Base-by-base conservation (phyloP, 1,284 basidiomycete genomes). In the Uromyces viciae-fabae region DNA sequence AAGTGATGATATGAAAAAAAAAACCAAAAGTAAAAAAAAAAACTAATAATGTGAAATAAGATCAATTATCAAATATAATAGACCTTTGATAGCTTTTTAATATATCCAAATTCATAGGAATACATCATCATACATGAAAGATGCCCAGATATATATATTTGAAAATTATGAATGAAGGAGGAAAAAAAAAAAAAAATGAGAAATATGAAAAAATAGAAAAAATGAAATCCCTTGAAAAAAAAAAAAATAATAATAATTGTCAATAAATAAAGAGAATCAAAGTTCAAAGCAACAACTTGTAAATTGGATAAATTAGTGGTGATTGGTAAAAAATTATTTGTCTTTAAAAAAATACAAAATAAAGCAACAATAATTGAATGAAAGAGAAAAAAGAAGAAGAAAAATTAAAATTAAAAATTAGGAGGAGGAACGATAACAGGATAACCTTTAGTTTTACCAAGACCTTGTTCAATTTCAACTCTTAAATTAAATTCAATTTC, bases 401-500 rank as follows among this genome's bases (percentile, higher is more conserved):
- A 31, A 52, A 36, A 5, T 17, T 7, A 2, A 31, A 52, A 31
- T n/a, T 40, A 33, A 52, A 49, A 74, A n/a, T 73, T 74, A 17
- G 72, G 79, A n/a, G 79, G 79, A 49, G 79, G 79, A 33, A 64
- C 69, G 38, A 74, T 49, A 22, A 81, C 79, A 17, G 79, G 71
- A 58, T 81, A 81, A 14, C 71, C 71, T 58, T 66, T 81, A 17
- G 79, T 81, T 33, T 49, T 52, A n/a, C 79, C 79, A 1, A n/a
- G 31, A n/a, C 79, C 79, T 36, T 81, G 79, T 17, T 38, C 43
- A 31, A 75, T 92, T 86, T 99, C 96, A 4, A 98, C 91, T 1
- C 93, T 90, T 83, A 98, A 90, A 83, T 95, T 92, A 83, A 95
- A 98, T n/a, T 90, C 86, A 75, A 98, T 85, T 22, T 93, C 92